Conservation (phyloP, 1,139 yeast genomes). For the Sugiyamaella grinbergsii region DNA sequence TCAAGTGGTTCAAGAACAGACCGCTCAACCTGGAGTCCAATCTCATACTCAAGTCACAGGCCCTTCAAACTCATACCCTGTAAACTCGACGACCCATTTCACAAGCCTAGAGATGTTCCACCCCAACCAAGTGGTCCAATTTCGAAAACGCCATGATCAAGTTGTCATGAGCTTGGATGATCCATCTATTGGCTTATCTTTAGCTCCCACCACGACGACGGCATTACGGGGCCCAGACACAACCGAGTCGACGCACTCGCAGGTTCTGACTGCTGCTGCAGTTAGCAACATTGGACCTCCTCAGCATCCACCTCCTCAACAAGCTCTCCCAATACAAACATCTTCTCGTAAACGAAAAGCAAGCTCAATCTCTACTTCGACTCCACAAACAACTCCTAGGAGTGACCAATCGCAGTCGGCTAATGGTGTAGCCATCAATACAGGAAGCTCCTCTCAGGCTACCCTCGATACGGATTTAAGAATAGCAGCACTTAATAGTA, state of each 20-base stretch:
- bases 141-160: constrained; percentile 9
- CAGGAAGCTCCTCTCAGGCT: constrained; percentile 13
- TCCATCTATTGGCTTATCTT: not conserved
- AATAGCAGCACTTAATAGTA: constrained; percentile 36
- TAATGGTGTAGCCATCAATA: no score
- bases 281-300: constrained; percentile 22
- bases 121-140: constrained; percentile 2
- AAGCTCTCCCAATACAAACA: no score
- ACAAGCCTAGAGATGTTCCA: constrained; percentile 3
- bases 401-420: not conserved
- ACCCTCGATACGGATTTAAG: constrained; percentile 51
- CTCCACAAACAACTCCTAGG: constrained; percentile 9
- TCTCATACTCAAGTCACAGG: constrained; percentile 1
- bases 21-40: constrained; percentile 5
- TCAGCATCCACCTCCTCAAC: constrained; percentile 23
- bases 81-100: not conserved
- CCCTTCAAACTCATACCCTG: constrained; percentile 5
- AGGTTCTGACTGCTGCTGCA: constrained; percentile 16
- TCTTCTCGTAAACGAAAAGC: constrained; percentile 25
- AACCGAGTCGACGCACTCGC: constrained; percentile 21
- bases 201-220: constrained; percentile 2
- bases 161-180: constrained; percentile 18
- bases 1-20: not conserved
- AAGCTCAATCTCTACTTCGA: constrained; percentile 23
- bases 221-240: constrained; percentile 7